A percentile compares a stretch with the other conserved stretches of the same genome.
Evolutionary conservation across 139 green algal genomes (phyloP).

Genomic region (Pleodorina starrii): DNA sequence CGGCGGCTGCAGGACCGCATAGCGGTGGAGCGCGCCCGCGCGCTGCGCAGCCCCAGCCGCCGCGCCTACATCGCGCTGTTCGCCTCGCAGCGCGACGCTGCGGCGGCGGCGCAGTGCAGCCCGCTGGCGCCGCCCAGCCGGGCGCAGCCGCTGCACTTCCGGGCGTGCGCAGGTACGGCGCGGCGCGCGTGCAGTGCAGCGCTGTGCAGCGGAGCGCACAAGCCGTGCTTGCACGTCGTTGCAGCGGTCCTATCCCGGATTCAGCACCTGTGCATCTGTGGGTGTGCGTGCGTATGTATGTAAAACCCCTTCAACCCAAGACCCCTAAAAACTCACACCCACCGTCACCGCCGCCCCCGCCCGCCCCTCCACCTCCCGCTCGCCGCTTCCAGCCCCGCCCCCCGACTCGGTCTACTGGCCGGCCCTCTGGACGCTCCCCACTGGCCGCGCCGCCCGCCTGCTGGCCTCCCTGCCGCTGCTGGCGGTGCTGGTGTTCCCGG

Average conservation of each 20-base stretch:
- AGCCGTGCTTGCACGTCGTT: too few relatives aligned
- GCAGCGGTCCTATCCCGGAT: too few relatives aligned
- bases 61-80: slow-evolving; percentile 39
- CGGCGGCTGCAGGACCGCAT: slow-evolving; percentile 40
- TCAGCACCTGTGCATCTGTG: too few relatives aligned
- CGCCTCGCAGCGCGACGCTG: slow-evolving; percentile 22
- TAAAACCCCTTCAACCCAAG: too few relatives aligned
- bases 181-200: too few relatives aligned
- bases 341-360: too few relatives aligned
- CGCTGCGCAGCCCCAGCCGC: slow-evolving; percentile 6
- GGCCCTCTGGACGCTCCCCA: slow-evolving; percentile 38
- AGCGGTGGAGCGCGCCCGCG: neutral
- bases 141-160: slow-evolving; percentile 45
- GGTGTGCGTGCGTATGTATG: too few relatives aligned
- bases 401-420: slow-evolving; percentile 31
- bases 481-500: slow-evolving; percentile 32
- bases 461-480: slow-evolving; percentile 21
- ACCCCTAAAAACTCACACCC: too few relatives aligned
- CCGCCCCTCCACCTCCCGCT: too few relatives aligned
- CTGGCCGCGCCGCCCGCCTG: slow-evolving; percentile 24
- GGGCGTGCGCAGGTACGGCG: slow-evolving; percentile 27
- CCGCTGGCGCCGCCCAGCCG: slow-evolving; percentile 22
- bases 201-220: too few relatives aligned
- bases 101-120: slow-evolving; percentile 38
- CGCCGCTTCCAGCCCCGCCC: neutral